Evolutionary conservation across 495 filamentous ascomycete species (phyloP).

Genomic region (Aspergillus asperescens): DNA sequence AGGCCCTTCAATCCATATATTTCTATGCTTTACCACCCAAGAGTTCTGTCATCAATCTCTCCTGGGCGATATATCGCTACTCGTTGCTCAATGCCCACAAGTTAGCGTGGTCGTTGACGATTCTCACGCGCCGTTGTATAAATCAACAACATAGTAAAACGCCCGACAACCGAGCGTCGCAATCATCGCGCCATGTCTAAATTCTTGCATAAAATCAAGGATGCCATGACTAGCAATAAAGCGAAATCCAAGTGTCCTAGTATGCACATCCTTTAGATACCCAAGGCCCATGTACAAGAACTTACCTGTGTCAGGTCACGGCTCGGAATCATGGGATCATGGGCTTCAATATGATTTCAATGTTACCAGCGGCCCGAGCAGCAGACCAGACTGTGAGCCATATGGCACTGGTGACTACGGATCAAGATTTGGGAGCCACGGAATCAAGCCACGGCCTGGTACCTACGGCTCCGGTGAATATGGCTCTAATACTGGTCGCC

Average conservation of each 20-base stretch:
- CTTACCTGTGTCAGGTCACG: constrained; percentile 24
- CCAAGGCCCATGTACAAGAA: background rate
- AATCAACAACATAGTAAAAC: background rate
- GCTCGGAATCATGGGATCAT: constrained; percentile 34
- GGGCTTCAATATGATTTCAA: constrained; percentile 7
- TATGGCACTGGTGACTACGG: constrained; percentile 9
- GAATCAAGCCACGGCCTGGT: constrained; percentile 19
- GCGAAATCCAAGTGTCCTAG: constrained; percentile 16
- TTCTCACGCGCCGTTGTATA: background rate
- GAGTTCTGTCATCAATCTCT: background rate
- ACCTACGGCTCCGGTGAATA: constrained; percentile 16
- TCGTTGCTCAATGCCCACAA: background rate
- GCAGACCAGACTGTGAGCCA: constrained; percentile 18
- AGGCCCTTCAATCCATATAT: background rate
- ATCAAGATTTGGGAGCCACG: constrained; percentile 6
- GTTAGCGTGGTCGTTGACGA: background rate
- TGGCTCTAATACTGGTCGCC: constrained; percentile 15
- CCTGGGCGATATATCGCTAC: background rate
- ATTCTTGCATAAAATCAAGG: constrained; percentile 70
- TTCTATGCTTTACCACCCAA: background rate
- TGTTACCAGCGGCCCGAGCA: constrained; percentile 18
- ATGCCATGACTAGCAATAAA: constrained; percentile 48
- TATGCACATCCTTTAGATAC: background rate
- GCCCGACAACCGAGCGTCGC: no score
- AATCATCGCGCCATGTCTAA: constrained; percentile 49